These are phyloP conservation scores for Colletotrichum godetiae DNA, from an alignment of 2,329 filamentous ascomycete species.

Conservation along the genomic window DNA sequence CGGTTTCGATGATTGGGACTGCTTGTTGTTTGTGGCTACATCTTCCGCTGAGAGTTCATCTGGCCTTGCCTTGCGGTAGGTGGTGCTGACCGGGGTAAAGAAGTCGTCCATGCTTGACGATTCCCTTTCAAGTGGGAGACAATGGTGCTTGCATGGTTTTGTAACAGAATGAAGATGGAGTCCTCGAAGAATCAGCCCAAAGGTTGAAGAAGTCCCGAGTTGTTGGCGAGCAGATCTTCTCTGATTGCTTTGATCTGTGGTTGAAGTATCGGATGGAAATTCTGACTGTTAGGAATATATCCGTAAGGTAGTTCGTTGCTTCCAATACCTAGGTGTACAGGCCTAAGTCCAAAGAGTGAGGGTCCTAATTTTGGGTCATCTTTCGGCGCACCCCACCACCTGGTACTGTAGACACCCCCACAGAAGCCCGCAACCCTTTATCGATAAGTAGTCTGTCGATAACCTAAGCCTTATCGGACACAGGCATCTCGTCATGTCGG, in stretches of 20 bases:
- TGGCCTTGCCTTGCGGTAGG: constrained; percentile 54
- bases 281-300: not conserved
- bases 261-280: not conserved
- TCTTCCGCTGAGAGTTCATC: constrained; percentile 52
- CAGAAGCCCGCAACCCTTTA: not conserved
- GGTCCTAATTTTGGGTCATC: not conserved
- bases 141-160: not conserved
- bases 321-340: not conserved
- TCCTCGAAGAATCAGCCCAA: not conserved
- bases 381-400: constrained; percentile 2
- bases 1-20: constrained; percentile 20
- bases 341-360: not conserved
- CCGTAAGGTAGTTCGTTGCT: not conserved
- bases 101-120: constrained; percentile 63
- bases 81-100: constrained; percentile 65
- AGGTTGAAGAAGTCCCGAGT: not conserved
- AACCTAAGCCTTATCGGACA: constrained; percentile 12
- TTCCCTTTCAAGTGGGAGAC: not conserved
- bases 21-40: constrained; percentile 41
- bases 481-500: constrained; percentile 17
- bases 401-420: not conserved
- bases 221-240: not conserved
- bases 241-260: not conserved
- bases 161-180: not conserved
- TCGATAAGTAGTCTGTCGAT: constrained; percentile 7